These are phyloP conservation scores for Naganishia sp. DNA, from an alignment of 1,284 basidiomycete genomes.

Conservation along the genomic window DNA sequence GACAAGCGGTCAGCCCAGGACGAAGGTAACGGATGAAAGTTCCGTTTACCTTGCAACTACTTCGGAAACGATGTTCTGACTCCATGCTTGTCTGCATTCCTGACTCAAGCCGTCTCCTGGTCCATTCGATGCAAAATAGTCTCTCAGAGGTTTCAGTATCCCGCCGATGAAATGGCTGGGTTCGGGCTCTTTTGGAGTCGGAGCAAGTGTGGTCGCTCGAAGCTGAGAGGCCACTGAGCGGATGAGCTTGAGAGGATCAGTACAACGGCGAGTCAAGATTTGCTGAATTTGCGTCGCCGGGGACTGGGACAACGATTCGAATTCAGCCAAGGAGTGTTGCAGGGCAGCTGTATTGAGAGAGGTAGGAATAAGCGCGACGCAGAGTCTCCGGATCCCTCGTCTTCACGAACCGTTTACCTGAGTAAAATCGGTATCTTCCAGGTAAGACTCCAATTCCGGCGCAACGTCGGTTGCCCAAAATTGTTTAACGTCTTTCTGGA, in stretches of 20 bases:
- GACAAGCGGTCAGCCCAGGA: slow-evolving; percentile 36
- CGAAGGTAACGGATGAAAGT: neutral
- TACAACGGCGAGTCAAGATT: slow-evolving; percentile 74
- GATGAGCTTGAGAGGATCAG: slow-evolving; percentile 81
- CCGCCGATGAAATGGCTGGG: slow-evolving; percentile 81
- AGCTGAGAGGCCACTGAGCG: slow-evolving; percentile 82
- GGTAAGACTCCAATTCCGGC: neutral
- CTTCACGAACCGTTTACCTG: slow-evolving; percentile 6
- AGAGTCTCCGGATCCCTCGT: neutral
- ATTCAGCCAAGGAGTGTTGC: slow-evolving; percentile 13
- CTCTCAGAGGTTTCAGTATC: slow-evolving; percentile 77
- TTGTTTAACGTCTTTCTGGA: slow-evolving; percentile 34
- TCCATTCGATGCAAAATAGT: slow-evolving; percentile 65
- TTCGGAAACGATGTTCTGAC: slow-evolving; percentile 69
- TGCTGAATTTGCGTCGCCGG: slow-evolving; percentile 63
- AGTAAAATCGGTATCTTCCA: slow-evolving; percentile 9
- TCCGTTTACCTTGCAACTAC: slow-evolving; percentile 65
- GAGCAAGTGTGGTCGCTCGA: slow-evolving; percentile 68
- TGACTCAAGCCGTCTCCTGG: slow-evolving; percentile 63
- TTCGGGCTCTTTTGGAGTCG: slow-evolving; percentile 56
- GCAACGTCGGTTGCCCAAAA: slow-evolving; percentile 35
- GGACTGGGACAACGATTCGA: slow-evolving; percentile 16
- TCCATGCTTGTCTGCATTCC: slow-evolving; percentile 61
- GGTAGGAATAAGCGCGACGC: too few relatives aligned
- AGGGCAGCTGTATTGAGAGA: slow-evolving; percentile 18